A percentile compares a stretch with the other conserved stretches of the same genome.
Evolutionary conservation across 1,284 basidiomycete species (phyloP).

Genomic region (Cryptococcus neoformans): DNA sequence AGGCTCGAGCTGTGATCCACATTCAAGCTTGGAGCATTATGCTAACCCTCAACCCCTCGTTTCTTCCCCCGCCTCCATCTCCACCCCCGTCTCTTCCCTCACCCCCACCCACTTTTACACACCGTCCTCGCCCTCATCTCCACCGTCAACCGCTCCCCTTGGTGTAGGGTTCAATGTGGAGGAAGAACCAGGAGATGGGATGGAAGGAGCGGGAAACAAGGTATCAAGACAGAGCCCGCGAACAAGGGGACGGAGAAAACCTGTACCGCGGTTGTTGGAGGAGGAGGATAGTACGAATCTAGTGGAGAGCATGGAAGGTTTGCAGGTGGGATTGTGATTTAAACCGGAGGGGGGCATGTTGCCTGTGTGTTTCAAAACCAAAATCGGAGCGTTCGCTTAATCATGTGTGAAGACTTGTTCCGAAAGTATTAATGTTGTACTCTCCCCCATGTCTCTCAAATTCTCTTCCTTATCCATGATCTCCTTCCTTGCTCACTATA

Average conservation of each 20-base stretch:
- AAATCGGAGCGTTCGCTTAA: not conserved
- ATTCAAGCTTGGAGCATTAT: slow-evolving; percentile 8
- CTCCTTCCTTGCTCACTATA: no score
- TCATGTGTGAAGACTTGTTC: not conserved
- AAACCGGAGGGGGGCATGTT: no score
- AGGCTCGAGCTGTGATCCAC: slow-evolving; percentile 7
- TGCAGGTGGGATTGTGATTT: no score
- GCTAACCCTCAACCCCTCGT: not conserved
- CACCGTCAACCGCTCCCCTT: slow-evolving; percentile 1
- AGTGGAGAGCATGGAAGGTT: no score
- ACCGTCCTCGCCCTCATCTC: slow-evolving; percentile 5
- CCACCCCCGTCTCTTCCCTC: not conserved
- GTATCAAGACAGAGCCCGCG: not conserved
- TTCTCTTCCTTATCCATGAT: no score
- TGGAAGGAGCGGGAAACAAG: not conserved
- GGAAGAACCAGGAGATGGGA: not conserved
- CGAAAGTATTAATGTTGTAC: not conserved
- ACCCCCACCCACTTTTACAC: not conserved
- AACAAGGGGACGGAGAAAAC: slow-evolving; percentile 18
- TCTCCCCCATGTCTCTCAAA: not conserved
- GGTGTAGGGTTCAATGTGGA: not conserved
- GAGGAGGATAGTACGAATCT: not conserved
- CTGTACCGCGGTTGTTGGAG: slow-evolving; percentile 14
- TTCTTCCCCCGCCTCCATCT: slow-evolving; percentile 1
- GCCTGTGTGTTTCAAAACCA: no score